Evolutionary conservation across 345 rosid species (phyloP).

Genomic region (Acer yangbiense): DNA sequence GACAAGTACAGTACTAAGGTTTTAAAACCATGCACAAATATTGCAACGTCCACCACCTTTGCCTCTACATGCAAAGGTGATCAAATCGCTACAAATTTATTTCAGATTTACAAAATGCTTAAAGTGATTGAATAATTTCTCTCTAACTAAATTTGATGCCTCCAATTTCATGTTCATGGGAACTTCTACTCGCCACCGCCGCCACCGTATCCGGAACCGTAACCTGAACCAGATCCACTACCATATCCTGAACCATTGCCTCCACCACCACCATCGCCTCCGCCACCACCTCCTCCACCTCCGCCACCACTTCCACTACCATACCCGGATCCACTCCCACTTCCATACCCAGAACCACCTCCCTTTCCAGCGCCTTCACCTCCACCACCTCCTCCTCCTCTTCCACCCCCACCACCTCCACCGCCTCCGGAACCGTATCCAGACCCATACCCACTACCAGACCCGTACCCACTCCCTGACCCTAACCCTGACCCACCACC

Average conservation of each 20-base stretch:
- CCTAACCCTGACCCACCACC: constrained; percentile 2
- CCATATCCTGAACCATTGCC: constrained; percentile 28
- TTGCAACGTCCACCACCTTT: neutral
- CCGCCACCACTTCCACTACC: constrained; percentile 33
- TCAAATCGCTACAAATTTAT: constrained; percentile 26
- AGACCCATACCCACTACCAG: constrained; percentile 24
- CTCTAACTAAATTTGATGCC: neutral
- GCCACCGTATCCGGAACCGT: constrained; percentile 18
- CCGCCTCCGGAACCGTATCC: constrained; percentile 38
- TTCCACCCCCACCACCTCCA: constrained; percentile 37
- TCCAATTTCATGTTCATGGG: constrained; percentile 32
- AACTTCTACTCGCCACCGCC: constrained; percentile 2
- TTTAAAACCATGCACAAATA: neutral
- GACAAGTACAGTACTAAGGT: neutral
- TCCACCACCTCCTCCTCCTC: constrained; percentile 37
- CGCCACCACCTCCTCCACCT: constrained; percentile 26
- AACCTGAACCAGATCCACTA: constrained; percentile 26
- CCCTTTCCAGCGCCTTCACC: constrained; percentile 31
- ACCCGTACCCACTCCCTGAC: constrained; percentile 26
- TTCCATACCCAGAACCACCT: constrained; percentile 34
- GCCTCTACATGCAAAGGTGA: neutral
- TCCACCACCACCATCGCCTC: constrained; percentile 34
- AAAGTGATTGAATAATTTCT: neutral
- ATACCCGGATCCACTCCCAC: constrained; percentile 29
- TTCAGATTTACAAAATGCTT: constrained; percentile 14